Percentiles rank a stretch among this genome's conserved stretches.
phyloP scores from a whole-genome alignment of 306 rosid genomes.

The Acacia confusa region DNA sequence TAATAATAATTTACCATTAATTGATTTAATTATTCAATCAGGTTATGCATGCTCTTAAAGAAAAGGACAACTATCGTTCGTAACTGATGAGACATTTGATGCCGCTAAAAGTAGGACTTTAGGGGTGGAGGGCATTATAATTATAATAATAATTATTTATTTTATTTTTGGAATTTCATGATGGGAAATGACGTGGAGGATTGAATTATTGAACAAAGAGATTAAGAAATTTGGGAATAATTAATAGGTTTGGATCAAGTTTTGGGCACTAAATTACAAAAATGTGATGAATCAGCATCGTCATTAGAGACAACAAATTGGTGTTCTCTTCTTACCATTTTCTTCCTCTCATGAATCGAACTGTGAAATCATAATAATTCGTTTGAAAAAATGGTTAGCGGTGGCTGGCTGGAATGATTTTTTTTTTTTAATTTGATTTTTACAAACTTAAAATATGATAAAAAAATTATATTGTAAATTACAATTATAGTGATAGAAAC shows the following conservation, averaged over 20 bases:
- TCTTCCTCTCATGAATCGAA: not conserved
- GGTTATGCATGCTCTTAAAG: not conserved
- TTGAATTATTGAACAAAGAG: slow-evolving; percentile 1
- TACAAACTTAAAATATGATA: too few relatives aligned
- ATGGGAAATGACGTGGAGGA: not conserved
- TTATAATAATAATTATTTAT: not conserved
- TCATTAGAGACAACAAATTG: not conserved
- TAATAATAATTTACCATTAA: not conserved
- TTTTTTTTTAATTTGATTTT: too few relatives aligned
- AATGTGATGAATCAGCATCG: not conserved
- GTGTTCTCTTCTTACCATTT: not conserved
- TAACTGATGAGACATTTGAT: not conserved
- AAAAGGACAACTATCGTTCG: not conserved
- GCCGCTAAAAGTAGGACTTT: not conserved
- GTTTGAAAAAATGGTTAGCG: too few relatives aligned
- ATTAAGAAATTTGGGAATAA: not conserved
- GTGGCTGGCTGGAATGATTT: too few relatives aligned
- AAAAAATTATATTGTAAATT: too few relatives aligned
- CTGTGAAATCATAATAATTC: not conserved
- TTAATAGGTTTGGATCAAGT: not conserved
- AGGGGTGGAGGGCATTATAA: not conserved
- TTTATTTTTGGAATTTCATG: not conserved
- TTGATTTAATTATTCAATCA: not conserved
- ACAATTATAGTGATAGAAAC: too few relatives aligned
- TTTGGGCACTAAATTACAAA: not conserved